Conservation (phyloP, 2,329 filamentous ascomycete genomes). For the Fusarium subtropicale region DNA sequence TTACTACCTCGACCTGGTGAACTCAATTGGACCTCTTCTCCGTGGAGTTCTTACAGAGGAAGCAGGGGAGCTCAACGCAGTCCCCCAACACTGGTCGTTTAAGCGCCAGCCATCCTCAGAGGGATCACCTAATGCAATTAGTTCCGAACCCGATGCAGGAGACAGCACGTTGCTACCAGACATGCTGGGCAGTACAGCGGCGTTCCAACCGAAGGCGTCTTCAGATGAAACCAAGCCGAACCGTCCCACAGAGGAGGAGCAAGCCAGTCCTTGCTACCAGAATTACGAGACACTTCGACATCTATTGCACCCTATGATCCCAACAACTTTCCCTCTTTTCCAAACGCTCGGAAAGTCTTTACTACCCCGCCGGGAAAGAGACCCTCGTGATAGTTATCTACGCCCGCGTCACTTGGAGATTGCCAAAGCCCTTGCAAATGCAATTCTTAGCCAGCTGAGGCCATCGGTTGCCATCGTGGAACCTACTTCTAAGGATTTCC, state of each 20-base stretch:
- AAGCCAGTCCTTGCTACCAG: conserved; percentile 62
- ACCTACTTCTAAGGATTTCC: conserved; percentile 72
- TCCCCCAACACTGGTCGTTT: conserved; percentile 75
- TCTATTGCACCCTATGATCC: conserved; percentile 81
- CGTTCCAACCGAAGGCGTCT: conserved; percentile 44
- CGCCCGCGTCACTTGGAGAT: conserved; percentile 66
- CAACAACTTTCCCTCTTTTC: conserved; percentile 85
- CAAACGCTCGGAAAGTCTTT: conserved; percentile 86
- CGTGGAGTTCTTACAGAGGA: conserved; percentile 88
- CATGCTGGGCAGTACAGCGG: conserved; percentile 46
- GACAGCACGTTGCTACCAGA: conserved; percentile 50
- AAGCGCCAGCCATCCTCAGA: conserved; percentile 50
- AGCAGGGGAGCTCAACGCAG: conserved; percentile 76
- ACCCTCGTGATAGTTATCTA: conserved; percentile 68
- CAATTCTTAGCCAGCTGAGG: conserved; percentile 75
- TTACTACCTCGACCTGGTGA: conserved; percentile 80
- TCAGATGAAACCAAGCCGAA: conserved; percentile 40
- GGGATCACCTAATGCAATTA: conserved; percentile 30
- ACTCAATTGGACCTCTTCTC: conserved; percentile 80
- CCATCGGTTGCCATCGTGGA: conserved; percentile 56
- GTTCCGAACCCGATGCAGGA: conserved; percentile 46
- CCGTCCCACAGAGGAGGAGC: conserved; percentile 58
- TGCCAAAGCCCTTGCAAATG: conserved; percentile 75
- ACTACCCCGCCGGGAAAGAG: conserved; percentile 73
- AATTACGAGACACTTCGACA: conserved; percentile 84